A percentile compares a stretch with the other conserved stretches of the same genome.
Conservation (phyloP, 2,329 filamentous ascomycete species). For the Epichloe elymi region DNA sequence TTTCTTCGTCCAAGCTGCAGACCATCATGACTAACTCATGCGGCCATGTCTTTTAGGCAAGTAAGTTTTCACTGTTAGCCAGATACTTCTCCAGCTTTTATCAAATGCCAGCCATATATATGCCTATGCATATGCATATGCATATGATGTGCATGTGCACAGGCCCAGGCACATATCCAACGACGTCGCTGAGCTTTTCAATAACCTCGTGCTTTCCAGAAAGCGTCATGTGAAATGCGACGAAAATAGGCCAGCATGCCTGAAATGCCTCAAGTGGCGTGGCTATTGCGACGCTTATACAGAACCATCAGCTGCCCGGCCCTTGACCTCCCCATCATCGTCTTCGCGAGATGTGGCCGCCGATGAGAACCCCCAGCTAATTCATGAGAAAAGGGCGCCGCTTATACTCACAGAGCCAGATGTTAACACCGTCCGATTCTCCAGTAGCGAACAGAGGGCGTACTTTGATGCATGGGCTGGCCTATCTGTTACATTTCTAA, state of each 20-base stretch:
- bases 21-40: not conserved
- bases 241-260: conserved; percentile 26
- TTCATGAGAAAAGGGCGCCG: conserved; percentile 18
- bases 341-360: not conserved
- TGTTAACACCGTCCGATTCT: conserved; percentile 22
- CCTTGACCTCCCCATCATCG: conserved; percentile 1
- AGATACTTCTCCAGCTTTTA: not conserved
- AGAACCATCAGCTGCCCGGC: conserved; percentile 7
- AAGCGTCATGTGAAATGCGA: conserved; percentile 31
- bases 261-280: conserved; percentile 28
- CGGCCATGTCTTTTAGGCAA: conserved; percentile 14
- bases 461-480: conserved; percentile 27
- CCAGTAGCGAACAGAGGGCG: conserved; percentile 18
- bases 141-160: no score
- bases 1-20: no score
- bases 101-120: no score
- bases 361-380: conserved; percentile 14
- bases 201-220: conserved; percentile 9
- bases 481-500: conserved; percentile 22
- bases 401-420: conserved; percentile 19
- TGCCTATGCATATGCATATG: no score
- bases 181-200: not conserved
- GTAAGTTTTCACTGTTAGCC: conserved; percentile 13
- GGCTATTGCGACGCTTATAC: conserved; percentile 26
- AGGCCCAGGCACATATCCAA: not conserved